A percentile compares a stretch with the other conserved stretches of the same genome.
Evolutionary conservation across 805 yeast species (phyloP).

Genomic region (Wickerhamiella qilinensis): DNA sequence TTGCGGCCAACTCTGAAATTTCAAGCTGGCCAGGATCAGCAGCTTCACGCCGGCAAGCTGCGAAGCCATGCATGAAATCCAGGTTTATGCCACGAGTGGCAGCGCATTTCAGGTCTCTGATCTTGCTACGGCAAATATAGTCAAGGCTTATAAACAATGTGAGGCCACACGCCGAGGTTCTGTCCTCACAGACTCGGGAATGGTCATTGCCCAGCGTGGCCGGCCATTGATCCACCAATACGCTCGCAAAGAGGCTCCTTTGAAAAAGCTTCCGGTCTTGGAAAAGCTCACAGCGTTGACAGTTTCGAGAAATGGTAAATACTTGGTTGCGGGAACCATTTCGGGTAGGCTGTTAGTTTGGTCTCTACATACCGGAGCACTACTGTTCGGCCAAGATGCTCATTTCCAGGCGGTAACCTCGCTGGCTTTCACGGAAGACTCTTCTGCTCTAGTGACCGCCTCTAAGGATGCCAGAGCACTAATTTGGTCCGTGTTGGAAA

Average conservation of each 20-base stretch:
- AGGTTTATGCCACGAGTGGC: constrained; percentile 2
- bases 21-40: no score
- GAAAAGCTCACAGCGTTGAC: constrained; percentile 52
- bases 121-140: constrained; percentile 20
- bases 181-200: constrained; percentile 33
- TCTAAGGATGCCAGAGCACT: constrained; percentile 68
- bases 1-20: no score
- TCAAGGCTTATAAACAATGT: constrained; percentile 11
- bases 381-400: constrained; percentile 56
- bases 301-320: constrained; percentile 26
- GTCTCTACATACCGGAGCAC: constrained; percentile 66
- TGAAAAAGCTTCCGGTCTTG: constrained; percentile 73
- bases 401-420: constrained; percentile 67
- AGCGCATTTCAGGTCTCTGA: constrained; percentile 10
- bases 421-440: constrained; percentile 44
- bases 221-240: constrained; percentile 68
- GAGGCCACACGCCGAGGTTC: constrained; percentile 23
- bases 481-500: constrained; percentile 55
- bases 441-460: constrained; percentile 53
- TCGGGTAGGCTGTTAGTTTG: constrained; percentile 72
- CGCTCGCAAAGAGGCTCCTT: constrained; percentile 46
- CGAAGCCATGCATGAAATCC: not conserved
- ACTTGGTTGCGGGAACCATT: constrained; percentile 52
- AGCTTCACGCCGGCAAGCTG: not conserved
- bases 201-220: constrained; percentile 48